Percentiles rank a stretch among this genome's conserved stretches.
Evolutionary conservation across 2,329 filamentous ascomycete species (phyloP).

Genomic region (Penicillium sp.): DNA sequence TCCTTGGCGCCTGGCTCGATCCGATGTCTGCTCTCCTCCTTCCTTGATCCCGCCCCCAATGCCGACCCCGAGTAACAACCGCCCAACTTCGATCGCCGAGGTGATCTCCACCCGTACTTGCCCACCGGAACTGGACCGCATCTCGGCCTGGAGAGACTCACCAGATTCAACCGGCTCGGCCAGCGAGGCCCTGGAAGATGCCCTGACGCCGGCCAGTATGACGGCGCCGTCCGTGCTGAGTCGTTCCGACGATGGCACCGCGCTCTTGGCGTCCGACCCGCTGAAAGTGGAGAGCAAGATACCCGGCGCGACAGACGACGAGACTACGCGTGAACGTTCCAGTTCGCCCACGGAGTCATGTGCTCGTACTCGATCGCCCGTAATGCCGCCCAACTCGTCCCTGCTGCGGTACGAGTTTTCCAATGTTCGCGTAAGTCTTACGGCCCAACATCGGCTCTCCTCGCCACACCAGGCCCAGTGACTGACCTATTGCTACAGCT

Average conservation of each 20-base stretch:
- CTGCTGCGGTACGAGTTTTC: constrained; percentile 59
- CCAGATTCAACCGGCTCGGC: constrained; percentile 28
- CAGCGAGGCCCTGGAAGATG: constrained; percentile 33
- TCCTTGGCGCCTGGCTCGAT: constrained; percentile 21
- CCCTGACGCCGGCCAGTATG: constrained; percentile 27
- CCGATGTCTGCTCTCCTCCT: constrained; percentile 38
- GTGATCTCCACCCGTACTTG: constrained; percentile 50
- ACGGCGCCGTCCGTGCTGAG: constrained; percentile 30
- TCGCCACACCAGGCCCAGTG: constrained; percentile 14
- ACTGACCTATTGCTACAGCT: constrained; percentile 53
- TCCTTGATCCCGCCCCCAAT: constrained; percentile 47
- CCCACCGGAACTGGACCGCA: constrained; percentile 50
- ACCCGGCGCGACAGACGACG: constrained; percentile 34
- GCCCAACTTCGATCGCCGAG: constrained; percentile 47
- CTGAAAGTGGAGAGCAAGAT: constrained; percentile 33
- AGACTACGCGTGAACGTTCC: constrained; percentile 33
- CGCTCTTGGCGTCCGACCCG: constrained; percentile 29
- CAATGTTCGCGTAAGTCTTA: constrained; percentile 54
- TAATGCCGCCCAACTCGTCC: constrained; percentile 42
- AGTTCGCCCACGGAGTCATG: constrained; percentile 39
- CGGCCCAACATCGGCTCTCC: constrained; percentile 2
- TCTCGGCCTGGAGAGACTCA: constrained; percentile 36
- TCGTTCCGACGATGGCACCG: constrained; percentile 31
- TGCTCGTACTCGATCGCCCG: constrained; percentile 31
- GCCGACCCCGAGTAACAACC: constrained; percentile 53